Evolutionary conservation across 768 basidiomycete genomes (phyloP).

Genomic region (Sistotremastrum niveocremeum): DNA sequence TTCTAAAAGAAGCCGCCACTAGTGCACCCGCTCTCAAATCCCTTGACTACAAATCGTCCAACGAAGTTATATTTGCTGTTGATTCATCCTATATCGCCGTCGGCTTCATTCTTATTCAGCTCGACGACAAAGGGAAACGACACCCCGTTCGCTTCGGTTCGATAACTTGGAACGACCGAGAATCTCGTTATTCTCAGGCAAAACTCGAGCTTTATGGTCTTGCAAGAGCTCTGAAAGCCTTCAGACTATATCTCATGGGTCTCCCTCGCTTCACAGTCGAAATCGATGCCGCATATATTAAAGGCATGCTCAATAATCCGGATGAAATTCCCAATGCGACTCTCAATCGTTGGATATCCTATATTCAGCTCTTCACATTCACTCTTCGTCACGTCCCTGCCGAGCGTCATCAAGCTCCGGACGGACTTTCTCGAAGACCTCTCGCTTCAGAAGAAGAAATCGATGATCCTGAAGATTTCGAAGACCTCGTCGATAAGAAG

Average conservation of each 20-base stretch:
- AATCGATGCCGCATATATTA: slow-evolving; percentile 16
- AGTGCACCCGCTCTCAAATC: slow-evolving; percentile 9
- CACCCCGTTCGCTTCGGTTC: slow-evolving; percentile 24
- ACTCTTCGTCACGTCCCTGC: slow-evolving; percentile 18
- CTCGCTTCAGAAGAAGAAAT: slow-evolving; percentile 1
- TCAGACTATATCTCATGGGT: slow-evolving; percentile 13
- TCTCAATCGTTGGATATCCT: slow-evolving; percentile 17
- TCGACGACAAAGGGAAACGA: slow-evolving; percentile 6
- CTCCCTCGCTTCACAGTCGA: slow-evolving; percentile 21
- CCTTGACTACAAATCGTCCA: slow-evolving; percentile 11
- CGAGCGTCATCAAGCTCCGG: slow-evolving; percentile 7
- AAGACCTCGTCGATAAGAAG: neutral
- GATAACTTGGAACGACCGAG: slow-evolving; percentile 20
- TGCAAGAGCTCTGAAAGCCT: neutral
- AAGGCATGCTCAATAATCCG: slow-evolving; percentile 22
- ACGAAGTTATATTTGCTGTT: slow-evolving; percentile 10
- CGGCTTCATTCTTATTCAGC: slow-evolving; percentile 16
- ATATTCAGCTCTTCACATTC: slow-evolving; percentile 20
- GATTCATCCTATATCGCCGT: slow-evolving; percentile 14
- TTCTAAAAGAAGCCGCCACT: slow-evolving; percentile 9
- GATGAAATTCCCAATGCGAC: slow-evolving; percentile 18
- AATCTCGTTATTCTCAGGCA: slow-evolving; percentile 11
- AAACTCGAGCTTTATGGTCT: slow-evolving; percentile 18
- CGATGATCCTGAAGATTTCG: neutral
- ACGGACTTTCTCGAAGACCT: slow-evolving; percentile 11